These are phyloP conservation scores for Annulohypoxylon bovei DNA, from an alignment of 495 filamentous ascomycete species.

Conservation along the genomic window DNA sequence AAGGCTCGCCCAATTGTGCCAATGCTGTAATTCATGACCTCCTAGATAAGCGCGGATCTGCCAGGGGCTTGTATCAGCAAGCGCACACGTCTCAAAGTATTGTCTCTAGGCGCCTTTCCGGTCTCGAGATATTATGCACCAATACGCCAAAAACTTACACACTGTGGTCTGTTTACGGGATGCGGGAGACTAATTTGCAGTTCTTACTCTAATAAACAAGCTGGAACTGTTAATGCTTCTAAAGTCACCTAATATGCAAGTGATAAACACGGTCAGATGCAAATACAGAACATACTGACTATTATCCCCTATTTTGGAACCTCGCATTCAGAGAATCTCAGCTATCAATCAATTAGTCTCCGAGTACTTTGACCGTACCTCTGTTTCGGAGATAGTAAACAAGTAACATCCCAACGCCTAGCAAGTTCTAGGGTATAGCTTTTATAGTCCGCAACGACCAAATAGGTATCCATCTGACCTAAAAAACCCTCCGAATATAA, in stretches of 20 bases:
- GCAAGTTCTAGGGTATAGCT: slow-evolving; percentile 5
- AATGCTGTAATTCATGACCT: slow-evolving; percentile 1
- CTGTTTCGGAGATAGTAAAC: not conserved
- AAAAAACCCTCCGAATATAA: not conserved
- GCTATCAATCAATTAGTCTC: not conserved
- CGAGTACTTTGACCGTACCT: not conserved
- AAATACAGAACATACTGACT: not conserved
- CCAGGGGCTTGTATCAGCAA: slow-evolving; percentile 30
- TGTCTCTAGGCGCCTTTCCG: slow-evolving; percentile 13
- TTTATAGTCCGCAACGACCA: slow-evolving; percentile 2
- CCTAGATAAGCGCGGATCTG: slow-evolving; percentile 24
- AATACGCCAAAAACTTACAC: not conserved
- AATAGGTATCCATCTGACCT: not conserved
- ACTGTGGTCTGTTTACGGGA: not conserved
- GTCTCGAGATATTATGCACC: slow-evolving; percentile 14
- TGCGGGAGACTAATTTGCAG: not conserved
- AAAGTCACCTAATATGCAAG: not conserved
- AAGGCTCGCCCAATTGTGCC: slow-evolving; percentile 2
- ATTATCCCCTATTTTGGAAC: not conserved
- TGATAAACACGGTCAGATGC: not conserved
- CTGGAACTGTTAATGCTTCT: not conserved
- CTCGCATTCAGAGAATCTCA: not conserved
- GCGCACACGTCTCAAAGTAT: slow-evolving; percentile 22
- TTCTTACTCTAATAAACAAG: not conserved
- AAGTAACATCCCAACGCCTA: not conserved